A percentile compares a stretch with the other conserved stretches of the same genome.
phyloP scores from a whole-genome alignment of 108 stramenopile species.

The Schizochytrium sp. region DNA sequence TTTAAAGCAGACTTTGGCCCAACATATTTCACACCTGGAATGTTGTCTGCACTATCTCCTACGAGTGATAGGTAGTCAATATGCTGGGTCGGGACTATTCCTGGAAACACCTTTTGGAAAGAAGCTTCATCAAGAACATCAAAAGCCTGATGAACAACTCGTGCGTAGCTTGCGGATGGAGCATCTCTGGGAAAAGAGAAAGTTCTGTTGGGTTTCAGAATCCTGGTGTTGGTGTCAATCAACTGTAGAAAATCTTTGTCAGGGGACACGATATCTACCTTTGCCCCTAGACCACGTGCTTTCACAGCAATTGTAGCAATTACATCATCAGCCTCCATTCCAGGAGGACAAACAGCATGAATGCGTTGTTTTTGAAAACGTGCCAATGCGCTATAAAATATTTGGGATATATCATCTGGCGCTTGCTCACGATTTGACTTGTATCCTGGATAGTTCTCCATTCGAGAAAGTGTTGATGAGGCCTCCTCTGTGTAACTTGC shows the following conservation, averaged over 20 bases:
- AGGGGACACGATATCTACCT: conserved; percentile 2
- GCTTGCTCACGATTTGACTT: background rate
- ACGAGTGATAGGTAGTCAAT: conserved; percentile 9
- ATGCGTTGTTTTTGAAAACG: background rate
- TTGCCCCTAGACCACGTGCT: background rate
- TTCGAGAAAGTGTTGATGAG: background rate
- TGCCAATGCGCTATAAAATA: background rate
- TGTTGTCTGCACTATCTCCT: conserved; percentile 41
- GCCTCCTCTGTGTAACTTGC: background rate
- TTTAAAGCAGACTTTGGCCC: conserved; percentile 17
- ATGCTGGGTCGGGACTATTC: conserved; percentile 25
- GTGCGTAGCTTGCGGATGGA: background rate
- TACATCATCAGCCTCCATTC: conserved; percentile 53
- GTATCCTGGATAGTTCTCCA: background rate
- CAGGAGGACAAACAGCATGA: background rate
- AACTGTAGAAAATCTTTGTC: conserved; percentile 55
- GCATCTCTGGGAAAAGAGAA: background rate
- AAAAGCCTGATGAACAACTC: background rate
- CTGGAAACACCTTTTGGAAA: conserved; percentile 3
- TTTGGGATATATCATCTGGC: background rate
- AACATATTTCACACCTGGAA: background rate
- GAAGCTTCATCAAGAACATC: conserved; percentile 21
- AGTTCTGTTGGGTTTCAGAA: background rate
- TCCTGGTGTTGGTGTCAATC: background rate
- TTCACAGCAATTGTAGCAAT: conserved; percentile 25